Evolutionary conservation across 1,139 yeast genomes (phyloP), one percentile per base, ranked within the genome.

Genomic region (Hansenula anomala): DNA sequence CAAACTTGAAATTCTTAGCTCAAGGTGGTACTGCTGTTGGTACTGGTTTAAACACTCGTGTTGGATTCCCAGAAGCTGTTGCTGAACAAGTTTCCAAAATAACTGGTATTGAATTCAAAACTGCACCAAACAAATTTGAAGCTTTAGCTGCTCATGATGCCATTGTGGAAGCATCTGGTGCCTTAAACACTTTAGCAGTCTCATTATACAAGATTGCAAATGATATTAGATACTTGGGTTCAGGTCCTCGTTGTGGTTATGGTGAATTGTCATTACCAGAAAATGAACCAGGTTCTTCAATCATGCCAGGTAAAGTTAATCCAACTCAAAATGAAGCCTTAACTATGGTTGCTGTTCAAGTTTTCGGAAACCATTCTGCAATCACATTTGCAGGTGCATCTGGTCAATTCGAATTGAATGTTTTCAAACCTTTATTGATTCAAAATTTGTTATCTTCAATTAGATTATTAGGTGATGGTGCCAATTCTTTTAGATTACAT

Each of bases 21-120:
- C 98, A 92, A 73, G 98, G 98, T 69, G 98, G 98, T 68, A 92
- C 98, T 49, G 98, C 98, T 44, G 98, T 92, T 42, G 98, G 98
- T 55, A 92, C 98, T 42, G 98, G 98, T 49, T 78, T 92, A 54
- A 92, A 92, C 78, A 90, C 98, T 66, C 82, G 66, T 60, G 77
- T 78, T 61, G 97, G 97, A 16, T 92, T 86, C 63, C 95, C 89
- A 58, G 80, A 71, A 52, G 80, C 84, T 56, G 78, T 92, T 51
- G 96, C 96, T 44, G 78, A 72, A 44, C 76, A 81, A 60, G 58
- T 53, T 33, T 65, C 94, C 43, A 75, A 77, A 54, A 76, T 88
- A 64, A 88, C 97, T 39, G 97, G 97, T 38, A 74, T 86, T 58
- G 80, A 80, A 45, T 92, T 92, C 71, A 67, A 75, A 66, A 89